Evolutionary conservation across 2,329 filamentous ascomycete genomes (phyloP).

Genomic region (Pseudogymnoascus sp.): DNA sequence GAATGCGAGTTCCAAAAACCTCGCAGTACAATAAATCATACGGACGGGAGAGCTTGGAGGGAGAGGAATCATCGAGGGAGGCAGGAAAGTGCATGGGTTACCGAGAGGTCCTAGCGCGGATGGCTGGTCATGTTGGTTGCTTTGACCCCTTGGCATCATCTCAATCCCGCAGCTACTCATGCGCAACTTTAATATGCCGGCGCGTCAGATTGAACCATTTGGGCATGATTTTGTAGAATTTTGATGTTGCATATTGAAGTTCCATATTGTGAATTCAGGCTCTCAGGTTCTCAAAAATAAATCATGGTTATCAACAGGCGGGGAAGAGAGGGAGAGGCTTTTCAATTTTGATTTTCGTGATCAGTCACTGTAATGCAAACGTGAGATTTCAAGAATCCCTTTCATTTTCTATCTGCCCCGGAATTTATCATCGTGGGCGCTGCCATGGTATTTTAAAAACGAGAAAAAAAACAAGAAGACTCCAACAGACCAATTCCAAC

Average conservation of each 20-base stretch:
- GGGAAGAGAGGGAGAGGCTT: background rate
- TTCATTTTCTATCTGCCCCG: conserved; percentile 3
- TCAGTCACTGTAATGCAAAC: background rate
- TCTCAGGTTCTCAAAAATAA: background rate
- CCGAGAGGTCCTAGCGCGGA: conserved; percentile 5
- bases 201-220: background rate
- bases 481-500: background rate
- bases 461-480: background rate
- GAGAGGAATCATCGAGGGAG: conserved; percentile 1
- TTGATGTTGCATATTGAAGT: background rate
- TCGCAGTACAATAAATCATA: background rate
- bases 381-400: background rate
- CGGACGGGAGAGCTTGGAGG: background rate
- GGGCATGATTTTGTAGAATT: background rate
- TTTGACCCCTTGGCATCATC: conserved; percentile 5
- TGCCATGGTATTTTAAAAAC: conserved; percentile 3
- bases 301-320: background rate
- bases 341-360: background rate
- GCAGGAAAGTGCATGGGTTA: conserved; percentile 3
- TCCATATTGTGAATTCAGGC: background rate
- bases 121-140: conserved; percentile 7
- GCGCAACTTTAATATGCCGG: conserved; percentile 5
- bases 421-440: background rate
- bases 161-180: background rate
- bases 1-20: conserved; percentile 1